Evolutionary conservation across 768 basidiomycete genomes (phyloP), one percentile per base, ranked within the genome.

Genomic region (Hypholoma sublateritium): DNA sequence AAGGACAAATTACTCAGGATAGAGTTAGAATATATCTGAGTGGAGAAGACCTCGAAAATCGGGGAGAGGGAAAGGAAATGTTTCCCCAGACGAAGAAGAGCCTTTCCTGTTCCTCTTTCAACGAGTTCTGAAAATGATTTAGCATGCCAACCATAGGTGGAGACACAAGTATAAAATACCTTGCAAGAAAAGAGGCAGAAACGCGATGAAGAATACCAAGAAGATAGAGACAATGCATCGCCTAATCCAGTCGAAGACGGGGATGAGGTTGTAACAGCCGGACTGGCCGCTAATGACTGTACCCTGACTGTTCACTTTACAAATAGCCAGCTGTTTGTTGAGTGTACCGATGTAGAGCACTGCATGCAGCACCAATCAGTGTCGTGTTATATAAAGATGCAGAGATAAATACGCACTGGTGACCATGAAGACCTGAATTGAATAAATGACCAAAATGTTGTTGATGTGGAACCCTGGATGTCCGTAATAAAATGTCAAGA

Each of bases 401-500:
- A 57, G 22, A 52, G 39, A 48, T 14, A 47, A 55, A 55, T 3
- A 86, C 92, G 72, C 67, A 94, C 92, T 68, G 17, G 93, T 93
- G 54, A 98, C 78, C 93, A 98, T 97, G 81, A 99, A 98, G 54
- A 96, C 82, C 70, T 97, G 95, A 53, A 99, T 93, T 22, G 97
- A 98, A 72, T 93, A 89, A 65, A 99, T 98, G 76, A 99, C 95
- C 69, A 99, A 79, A 66, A 98, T 98, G 70, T 99, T 98, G 82
- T 99, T 99, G 80, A 99, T 86, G 71, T 99, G 97, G 88, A 99
- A 99, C 67, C 93, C 97, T 55, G 97, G 96, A 74, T 99, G 97
- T 53, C 91, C 96, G 66, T 98, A 99, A 78, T 99, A 99, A 82
- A 98, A 99, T 19, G 96, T 98, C 66, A 99, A 80, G 87, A 99